phyloP scores from a whole-genome alignment of 805 yeast genomes.

The Zygosaccharomyces bailii region DNA sequence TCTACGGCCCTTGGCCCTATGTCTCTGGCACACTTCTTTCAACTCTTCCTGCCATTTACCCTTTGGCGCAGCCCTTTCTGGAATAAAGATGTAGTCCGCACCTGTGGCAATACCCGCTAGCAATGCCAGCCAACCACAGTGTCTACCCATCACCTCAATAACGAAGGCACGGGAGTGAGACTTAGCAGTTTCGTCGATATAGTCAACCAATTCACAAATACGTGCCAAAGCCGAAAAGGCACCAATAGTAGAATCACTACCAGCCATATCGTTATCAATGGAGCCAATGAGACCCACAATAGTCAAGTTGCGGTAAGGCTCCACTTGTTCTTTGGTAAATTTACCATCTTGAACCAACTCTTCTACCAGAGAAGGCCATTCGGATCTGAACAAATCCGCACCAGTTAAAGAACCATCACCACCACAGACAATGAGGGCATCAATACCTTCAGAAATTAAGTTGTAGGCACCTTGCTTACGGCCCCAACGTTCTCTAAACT shows the following conservation, averaged over 20 bases:
- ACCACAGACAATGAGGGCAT: slow-evolving; percentile 93
- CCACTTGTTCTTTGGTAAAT: slow-evolving; percentile 56
- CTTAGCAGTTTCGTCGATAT: slow-evolving; percentile 95
- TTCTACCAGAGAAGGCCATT: slow-evolving; percentile 85
- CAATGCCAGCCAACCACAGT: slow-evolving; percentile 97
- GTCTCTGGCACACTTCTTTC: slow-evolving; percentile 69
- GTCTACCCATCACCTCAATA: slow-evolving; percentile 98
- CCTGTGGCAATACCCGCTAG: slow-evolving; percentile 97
- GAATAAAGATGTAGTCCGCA: slow-evolving; percentile 91
- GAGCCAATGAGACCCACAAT: slow-evolving; percentile 96
- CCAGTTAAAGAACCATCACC: slow-evolving; percentile 99
- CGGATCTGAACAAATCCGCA: slow-evolving; percentile 88
- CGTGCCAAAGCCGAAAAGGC: slow-evolving; percentile 91
- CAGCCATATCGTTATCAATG: slow-evolving; percentile 96
- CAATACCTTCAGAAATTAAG: slow-evolving; percentile 83
- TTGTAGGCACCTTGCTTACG: slow-evolving; percentile 80
- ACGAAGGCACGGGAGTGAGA: slow-evolving; percentile 98
- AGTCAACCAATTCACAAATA: slow-evolving; percentile 91
- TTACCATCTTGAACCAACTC: slow-evolving; percentile 60
- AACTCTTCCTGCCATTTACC: slow-evolving; percentile 78
- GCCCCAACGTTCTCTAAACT: slow-evolving; percentile 81
- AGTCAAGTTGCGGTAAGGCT: slow-evolving; percentile 66
- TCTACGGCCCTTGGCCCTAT: slow-evolving; percentile 83
- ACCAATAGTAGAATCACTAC: slow-evolving; percentile 95
- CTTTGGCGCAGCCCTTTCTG: slow-evolving; percentile 83